phyloP scores from a whole-genome alignment of 1,284 basidiomycete genomes.

The Ganoderma leucocontextum region DNA sequence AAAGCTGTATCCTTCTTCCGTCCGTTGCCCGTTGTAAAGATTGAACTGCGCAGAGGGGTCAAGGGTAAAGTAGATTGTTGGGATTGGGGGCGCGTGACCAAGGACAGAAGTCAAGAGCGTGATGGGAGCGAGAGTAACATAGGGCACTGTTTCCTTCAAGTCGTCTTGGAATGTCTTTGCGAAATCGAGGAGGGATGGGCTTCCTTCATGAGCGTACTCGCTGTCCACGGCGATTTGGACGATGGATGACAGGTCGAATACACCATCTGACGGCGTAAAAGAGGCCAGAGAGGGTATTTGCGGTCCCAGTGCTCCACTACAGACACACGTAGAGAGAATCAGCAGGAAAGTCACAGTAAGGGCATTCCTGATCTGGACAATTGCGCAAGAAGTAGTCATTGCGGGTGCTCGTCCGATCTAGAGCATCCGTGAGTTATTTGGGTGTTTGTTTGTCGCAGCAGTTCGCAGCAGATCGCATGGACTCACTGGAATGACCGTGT shows the following conservation, averaged over 20 bases:
- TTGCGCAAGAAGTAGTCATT: neutral
- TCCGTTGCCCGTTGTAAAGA: slow-evolving; percentile 43
- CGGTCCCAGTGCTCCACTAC: slow-evolving; percentile 22
- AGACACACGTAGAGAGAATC: slow-evolving; percentile 12
- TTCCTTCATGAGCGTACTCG: slow-evolving; percentile 31
- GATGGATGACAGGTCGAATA: slow-evolving; percentile 30
- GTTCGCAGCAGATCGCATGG: neutral
- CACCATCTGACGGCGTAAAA: slow-evolving; percentile 26
- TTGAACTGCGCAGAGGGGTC: slow-evolving; percentile 34
- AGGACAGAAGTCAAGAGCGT: slow-evolving; percentile 24
- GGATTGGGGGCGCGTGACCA: slow-evolving; percentile 13
- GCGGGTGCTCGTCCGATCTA: neutral
- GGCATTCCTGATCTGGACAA: neutral
- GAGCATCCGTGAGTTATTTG: neutral
- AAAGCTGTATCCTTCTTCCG: slow-evolving; percentile 47
- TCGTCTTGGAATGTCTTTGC: slow-evolving; percentile 45
- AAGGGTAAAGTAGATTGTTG: slow-evolving; percentile 41
- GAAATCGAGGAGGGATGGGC: slow-evolving; percentile 41
- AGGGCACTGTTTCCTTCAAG: slow-evolving; percentile 36
- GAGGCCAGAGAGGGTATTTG: slow-evolving; percentile 40
- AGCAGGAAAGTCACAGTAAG: neutral
- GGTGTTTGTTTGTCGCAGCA: neutral
- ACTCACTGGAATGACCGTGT: neutral
- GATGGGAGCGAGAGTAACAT: slow-evolving; percentile 24
- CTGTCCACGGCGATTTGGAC: slow-evolving; percentile 37